phyloP scores from a whole-genome alignment of 164 flowering plant species.

The Piper betle region DNA sequence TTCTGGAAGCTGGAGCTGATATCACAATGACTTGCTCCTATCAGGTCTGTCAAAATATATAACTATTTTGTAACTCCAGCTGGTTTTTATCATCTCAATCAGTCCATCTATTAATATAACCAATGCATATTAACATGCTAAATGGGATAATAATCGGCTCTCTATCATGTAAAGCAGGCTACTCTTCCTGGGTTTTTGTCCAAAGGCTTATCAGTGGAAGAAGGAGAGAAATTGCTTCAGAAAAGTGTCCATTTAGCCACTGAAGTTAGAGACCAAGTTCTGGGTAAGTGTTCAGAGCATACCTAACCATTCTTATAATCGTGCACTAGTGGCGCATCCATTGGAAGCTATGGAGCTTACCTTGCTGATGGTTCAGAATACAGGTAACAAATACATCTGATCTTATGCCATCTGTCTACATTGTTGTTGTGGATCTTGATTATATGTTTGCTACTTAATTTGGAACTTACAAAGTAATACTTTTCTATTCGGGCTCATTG shows the following conservation, averaged over 20 bases:
- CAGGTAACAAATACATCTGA: constrained; percentile 29
- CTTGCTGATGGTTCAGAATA: constrained; percentile 98
- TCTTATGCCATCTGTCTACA: too few species aligned
- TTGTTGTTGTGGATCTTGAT: too few species aligned
- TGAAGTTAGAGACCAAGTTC: constrained; percentile 71
- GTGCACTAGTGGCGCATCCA: constrained; percentile 86
- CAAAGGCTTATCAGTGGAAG: constrained; percentile 55
- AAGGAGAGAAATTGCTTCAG: constrained; percentile 42
- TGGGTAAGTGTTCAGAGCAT: constrained; percentile 29
- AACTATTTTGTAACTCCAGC: too few species aligned
- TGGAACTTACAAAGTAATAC: too few species aligned
- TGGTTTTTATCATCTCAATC: too few species aligned
- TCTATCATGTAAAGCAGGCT: constrained; percentile 33
- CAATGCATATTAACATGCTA: not conserved
- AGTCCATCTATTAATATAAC: too few species aligned
- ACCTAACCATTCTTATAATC: constrained; percentile 26
- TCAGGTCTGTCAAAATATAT: constrained; percentile 2
- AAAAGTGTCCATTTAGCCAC: constrained; percentile 65
- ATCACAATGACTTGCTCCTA: constrained; percentile 12
- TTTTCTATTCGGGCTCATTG: too few species aligned
- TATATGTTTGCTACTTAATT: too few species aligned
- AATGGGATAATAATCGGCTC: not conserved
- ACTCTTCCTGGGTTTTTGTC: constrained; percentile 73
- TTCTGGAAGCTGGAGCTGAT: constrained; percentile 15
- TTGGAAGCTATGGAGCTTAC: constrained; percentile 97